These are phyloP conservation scores for Boletales sp. DNA, from an alignment of 768 basidiomycete genomes.

Conservation along the genomic window DNA sequence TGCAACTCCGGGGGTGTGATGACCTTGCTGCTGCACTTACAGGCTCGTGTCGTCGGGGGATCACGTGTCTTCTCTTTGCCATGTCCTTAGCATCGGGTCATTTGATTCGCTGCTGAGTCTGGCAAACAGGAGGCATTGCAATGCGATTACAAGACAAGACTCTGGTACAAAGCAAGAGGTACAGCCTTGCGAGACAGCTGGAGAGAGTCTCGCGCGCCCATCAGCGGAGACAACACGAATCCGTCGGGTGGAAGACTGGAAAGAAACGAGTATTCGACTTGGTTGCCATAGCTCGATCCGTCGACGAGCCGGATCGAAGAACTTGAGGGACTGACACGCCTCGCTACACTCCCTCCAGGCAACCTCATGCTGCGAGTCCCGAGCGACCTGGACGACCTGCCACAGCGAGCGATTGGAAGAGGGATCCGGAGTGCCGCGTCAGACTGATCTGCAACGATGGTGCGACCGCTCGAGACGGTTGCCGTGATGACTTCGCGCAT, in stretches of 20 bases:
- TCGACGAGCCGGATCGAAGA: conserved; percentile 25
- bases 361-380: not conserved
- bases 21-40: conserved; percentile 7
- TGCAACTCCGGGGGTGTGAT: conserved; percentile 9
- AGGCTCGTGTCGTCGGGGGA: conserved; percentile 7
- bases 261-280: conserved; percentile 22
- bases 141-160: conserved; percentile 10
- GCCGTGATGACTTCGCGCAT: conserved; percentile 1
- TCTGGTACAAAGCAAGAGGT: too few species aligned
- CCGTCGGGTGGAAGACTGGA: conserved; percentile 20
- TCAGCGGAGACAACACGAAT: conserved; percentile 18
- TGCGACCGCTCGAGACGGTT: conserved; percentile 4
- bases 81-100: not conserved
- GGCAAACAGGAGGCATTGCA: conserved; percentile 14
- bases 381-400: not conserved
- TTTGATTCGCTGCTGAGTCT: not conserved
- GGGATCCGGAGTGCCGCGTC: not conserved
- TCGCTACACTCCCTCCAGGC: not conserved
- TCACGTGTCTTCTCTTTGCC: conserved; percentile 4
- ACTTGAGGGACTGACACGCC: conserved; percentile 12
- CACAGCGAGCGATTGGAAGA: not conserved
- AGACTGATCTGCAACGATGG: conserved; percentile 2
- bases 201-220: conserved; percentile 26
- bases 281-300: conserved; percentile 7
- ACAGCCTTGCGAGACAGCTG: conserved; percentile 15